Evolutionary conservation across 164 flowering plant species (phyloP).

Genomic region (Piper betle): DNA sequence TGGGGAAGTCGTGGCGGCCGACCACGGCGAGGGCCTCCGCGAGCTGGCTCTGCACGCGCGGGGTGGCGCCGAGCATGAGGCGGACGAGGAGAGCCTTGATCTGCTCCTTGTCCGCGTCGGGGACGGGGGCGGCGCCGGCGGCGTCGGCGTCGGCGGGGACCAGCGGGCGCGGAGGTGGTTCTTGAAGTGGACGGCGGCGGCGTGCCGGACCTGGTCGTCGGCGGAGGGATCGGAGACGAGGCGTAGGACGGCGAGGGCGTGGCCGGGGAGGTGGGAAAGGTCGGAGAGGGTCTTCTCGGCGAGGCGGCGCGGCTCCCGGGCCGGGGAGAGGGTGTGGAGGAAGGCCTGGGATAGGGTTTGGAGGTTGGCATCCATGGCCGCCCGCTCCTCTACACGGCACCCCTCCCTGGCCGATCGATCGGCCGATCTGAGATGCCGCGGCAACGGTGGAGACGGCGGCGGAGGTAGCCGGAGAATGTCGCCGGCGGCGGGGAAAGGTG

Average conservation of each 20-base stretch:
- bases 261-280: constrained; percentile 54
- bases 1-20: constrained; percentile 78
- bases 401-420: neutral
- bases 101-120: constrained; percentile 55
- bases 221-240: constrained; percentile 55
- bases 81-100: constrained; percentile 66
- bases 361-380: constrained; percentile 31
- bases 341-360: constrained; percentile 78
- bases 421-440: neutral
- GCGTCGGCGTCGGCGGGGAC: constrained; percentile 27
- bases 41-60: constrained; percentile 63
- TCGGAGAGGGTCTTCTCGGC: constrained; percentile 64
- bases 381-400: neutral
- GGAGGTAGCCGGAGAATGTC: neutral
- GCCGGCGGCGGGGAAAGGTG: neutral
- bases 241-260: constrained; percentile 74
- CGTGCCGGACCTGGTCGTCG: constrained; percentile 66
- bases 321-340: constrained; percentile 65
- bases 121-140: no score
- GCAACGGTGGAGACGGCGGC: neutral
- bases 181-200: constrained; percentile 87
- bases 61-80: constrained; percentile 52
- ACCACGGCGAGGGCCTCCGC: constrained; percentile 73
- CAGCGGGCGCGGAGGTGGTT: constrained; percentile 70
- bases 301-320: constrained; percentile 57